Percentiles rank a stretch among this genome's conserved stretches.
phyloP scores from a whole-genome alignment of 2,329 filamentous ascomycete genomes.

The Amauroascus verrucosus region DNA sequence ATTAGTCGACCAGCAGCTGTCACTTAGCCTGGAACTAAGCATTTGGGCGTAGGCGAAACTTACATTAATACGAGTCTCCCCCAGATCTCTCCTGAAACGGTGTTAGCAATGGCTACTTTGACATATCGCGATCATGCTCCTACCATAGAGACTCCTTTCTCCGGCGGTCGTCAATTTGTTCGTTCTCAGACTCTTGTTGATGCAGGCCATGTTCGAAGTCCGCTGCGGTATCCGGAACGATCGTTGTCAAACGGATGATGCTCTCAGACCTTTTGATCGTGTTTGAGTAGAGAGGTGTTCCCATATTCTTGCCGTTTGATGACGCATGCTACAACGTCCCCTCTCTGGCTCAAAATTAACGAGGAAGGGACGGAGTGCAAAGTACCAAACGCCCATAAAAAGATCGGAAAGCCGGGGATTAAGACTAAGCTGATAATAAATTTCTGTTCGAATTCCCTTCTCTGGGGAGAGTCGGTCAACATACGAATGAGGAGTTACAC shows the following conservation, averaged over 20 bases:
- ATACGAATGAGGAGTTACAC: not conserved
- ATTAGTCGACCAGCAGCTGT: not conserved
- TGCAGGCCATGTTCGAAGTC: conserved; percentile 1
- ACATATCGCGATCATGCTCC: not conserved
- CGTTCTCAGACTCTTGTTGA: conserved; percentile 5
- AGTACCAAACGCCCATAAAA: not conserved
- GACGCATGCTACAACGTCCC: not conserved
- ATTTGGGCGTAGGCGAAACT: not conserved
- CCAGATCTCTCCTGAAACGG: conserved; percentile 29
- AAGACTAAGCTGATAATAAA: not conserved
- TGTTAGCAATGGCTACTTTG: not conserved
- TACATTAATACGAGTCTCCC: conserved; percentile 34
- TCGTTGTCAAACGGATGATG: conserved; percentile 2
- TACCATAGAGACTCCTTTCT: conserved; percentile 12
- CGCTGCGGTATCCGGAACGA: not conserved
- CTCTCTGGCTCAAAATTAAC: not conserved
- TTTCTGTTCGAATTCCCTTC: not conserved
- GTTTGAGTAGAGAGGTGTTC: not conserved
- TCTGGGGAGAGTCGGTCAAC: not conserved
- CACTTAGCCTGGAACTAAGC: not conserved
- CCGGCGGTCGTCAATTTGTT: not conserved
- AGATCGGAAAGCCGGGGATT: not conserved
- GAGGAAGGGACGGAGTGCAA: not conserved
- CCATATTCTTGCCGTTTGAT: not conserved
- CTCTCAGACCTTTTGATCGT: not conserved